Percentiles rank a stretch among this genome's conserved stretches.
Evolutionary conservation across 805 yeast genomes (phyloP).

Genomic region (Metschnikowia drakensbergensis): DNA sequence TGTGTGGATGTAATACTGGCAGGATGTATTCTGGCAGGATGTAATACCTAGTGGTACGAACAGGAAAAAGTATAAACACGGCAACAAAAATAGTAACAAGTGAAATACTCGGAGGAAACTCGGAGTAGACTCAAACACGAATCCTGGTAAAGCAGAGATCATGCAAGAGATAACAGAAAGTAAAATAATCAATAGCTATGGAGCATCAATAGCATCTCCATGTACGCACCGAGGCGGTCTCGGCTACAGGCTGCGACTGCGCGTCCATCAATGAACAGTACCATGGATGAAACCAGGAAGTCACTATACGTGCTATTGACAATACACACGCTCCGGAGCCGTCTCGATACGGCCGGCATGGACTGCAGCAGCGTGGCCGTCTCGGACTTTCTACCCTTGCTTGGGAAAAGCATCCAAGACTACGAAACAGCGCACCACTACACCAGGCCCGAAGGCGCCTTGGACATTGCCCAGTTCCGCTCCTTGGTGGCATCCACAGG

Average conservation of each 20-base stretch:
- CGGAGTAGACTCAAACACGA: too few species aligned
- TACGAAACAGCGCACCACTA: background rate
- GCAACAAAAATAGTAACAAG: too few species aligned
- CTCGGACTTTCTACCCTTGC: background rate
- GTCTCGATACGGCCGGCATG: background rate
- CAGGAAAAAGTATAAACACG: too few species aligned
- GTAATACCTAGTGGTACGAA: too few species aligned
- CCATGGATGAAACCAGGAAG: slow-evolving; percentile 3
- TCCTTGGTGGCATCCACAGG: slow-evolving; percentile 1
- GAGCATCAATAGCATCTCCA: background rate
- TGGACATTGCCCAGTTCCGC: background rate
- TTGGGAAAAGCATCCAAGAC: background rate
- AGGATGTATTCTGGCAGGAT: too few species aligned
- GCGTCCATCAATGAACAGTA: background rate
- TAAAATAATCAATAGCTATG: too few species aligned
- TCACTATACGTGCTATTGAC: slow-evolving; percentile 4
- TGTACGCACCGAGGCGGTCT: too few species aligned
- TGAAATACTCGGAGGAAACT: too few species aligned
- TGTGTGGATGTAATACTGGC: too few species aligned
- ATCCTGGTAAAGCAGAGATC: too few species aligned
- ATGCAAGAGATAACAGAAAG: too few species aligned
- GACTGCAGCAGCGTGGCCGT: background rate
- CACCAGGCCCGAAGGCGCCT: background rate
- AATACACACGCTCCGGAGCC: background rate
- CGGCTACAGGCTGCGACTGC: too few species aligned